Evolutionary conservation across 768 basidiomycete species (phyloP).

Genomic region (Phanerodontia chrysosporium): DNA sequence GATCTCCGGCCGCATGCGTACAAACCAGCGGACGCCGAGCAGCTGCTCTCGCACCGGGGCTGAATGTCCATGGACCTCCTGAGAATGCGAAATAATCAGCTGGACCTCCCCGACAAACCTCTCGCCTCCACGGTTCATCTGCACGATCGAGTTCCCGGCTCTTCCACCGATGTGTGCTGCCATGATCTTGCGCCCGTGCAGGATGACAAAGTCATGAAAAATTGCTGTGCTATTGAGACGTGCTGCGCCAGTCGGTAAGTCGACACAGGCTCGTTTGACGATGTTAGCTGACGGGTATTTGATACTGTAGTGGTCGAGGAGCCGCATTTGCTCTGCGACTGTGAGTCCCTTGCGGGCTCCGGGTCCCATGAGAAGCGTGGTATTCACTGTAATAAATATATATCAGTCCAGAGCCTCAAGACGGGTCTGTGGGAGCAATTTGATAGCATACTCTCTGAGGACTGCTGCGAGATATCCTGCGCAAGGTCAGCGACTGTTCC

Average conservation of each 20-base stretch:
- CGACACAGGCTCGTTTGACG: not conserved
- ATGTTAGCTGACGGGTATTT: not conserved
- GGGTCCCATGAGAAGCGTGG: too few relatives aligned
- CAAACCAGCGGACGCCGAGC: conserved; percentile 6
- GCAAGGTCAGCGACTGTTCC: conserved; percentile 1
- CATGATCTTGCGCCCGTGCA: not conserved
- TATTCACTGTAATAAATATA: too few relatives aligned
- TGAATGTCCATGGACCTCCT: not conserved
- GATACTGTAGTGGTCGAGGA: not conserved
- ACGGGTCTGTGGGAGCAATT: not conserved
- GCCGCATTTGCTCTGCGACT: not conserved
- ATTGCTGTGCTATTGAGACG: not conserved
- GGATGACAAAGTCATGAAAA: not conserved
- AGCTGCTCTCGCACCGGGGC: not conserved
- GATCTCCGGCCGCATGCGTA: too few relatives aligned
- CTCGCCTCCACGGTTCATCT: not conserved
- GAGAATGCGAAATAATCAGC: not conserved
- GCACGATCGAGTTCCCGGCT: conserved; percentile 3
- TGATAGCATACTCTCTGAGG: not conserved
- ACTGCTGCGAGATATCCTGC: not conserved
- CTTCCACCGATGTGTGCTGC: not conserved
- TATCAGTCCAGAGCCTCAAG: too few relatives aligned
- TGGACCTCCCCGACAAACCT: conserved; percentile 5
- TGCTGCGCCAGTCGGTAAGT: not conserved
- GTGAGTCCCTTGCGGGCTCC: too few relatives aligned